phyloP scores from a whole-genome alignment of 148 eudicot genomes.

The Chenopodium album region DNA sequence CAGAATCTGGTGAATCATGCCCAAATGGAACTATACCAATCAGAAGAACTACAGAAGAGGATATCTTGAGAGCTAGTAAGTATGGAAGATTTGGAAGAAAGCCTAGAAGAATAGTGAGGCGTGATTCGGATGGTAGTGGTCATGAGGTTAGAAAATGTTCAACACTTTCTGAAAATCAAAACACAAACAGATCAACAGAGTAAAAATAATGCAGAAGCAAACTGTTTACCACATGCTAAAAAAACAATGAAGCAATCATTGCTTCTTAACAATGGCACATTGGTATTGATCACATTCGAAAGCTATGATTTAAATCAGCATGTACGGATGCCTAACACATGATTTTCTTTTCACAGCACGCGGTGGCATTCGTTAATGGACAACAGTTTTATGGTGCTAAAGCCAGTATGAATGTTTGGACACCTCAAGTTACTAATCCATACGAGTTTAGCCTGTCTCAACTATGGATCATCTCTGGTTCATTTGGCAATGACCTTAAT shows the following conservation, averaged over 20 bases:
- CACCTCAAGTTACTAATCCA: conserved; percentile 72
- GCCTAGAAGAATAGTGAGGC: conserved; percentile 48
- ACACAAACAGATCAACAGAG: neutral
- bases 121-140: conserved; percentile 71
- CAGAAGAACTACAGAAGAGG: conserved; percentile 78
- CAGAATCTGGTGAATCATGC: conserved; percentile 65
- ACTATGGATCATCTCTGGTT: conserved; percentile 88
- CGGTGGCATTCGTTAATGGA: conserved; percentile 87
- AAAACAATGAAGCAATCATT: no score
- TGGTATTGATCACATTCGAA: neutral
- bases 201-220: neutral
- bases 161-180: neutral
- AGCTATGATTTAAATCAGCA: neutral
- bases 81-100: conserved; percentile 70
- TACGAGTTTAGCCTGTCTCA: conserved; percentile 95
- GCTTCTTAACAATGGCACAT: neutral
- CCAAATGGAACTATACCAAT: conserved; percentile 93
- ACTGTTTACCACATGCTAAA: no score
- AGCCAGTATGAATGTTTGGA: conserved; percentile 91
- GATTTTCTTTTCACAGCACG: conserved; percentile 56
- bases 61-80: conserved; percentile 63
- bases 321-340: neutral
- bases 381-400: conserved; percentile 91
- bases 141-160: conserved; percentile 71
- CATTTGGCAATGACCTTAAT: conserved; percentile 90